These are phyloP conservation scores for Sicyos baderoa DNA, from an alignment of 306 rosid genomes.

Conservation along the genomic window DNA sequence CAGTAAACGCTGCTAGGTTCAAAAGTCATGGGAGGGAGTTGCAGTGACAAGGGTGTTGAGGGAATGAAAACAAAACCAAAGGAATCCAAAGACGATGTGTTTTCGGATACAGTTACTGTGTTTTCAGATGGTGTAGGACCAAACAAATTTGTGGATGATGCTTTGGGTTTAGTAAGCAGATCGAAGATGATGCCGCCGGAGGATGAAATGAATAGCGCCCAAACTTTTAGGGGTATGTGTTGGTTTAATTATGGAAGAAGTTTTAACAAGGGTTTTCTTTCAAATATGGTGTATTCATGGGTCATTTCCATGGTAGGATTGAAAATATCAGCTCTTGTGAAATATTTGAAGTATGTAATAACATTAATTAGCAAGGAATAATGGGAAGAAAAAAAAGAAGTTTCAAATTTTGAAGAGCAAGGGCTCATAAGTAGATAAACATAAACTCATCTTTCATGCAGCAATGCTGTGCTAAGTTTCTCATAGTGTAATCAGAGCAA, in stretches of 20 bases:
- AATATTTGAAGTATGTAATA: background rate
- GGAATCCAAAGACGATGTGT: conserved; percentile 56
- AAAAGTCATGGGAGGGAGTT: conserved; percentile 23
- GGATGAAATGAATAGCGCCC: conserved; percentile 25
- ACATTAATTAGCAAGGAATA: background rate
- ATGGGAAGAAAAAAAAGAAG: background rate
- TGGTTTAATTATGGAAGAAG: background rate
- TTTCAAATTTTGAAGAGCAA: background rate
- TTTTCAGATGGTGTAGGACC: conserved; percentile 40
- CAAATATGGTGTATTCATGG: background rate
- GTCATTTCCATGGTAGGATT: background rate
- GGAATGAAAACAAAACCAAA: conserved; percentile 24
- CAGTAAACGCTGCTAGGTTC: conserved; percentile 32
- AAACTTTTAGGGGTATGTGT: conserved; percentile 12
- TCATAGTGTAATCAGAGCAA: background rate
- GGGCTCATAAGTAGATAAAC: background rate
- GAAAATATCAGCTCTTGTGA: background rate
- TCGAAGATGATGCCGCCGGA: conserved; percentile 25
- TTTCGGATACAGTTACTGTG: conserved; percentile 60
- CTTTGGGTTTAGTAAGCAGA: conserved; percentile 22
- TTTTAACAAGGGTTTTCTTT: background rate
- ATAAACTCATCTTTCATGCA: conserved; percentile 10
- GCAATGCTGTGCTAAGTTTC: background rate
- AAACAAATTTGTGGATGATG: conserved; percentile 19
- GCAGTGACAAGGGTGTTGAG: conserved; percentile 29